Evolutionary conservation across 192 early-diverging fungal species (phyloP).

Genomic region (Dispira parvispora): DNA sequence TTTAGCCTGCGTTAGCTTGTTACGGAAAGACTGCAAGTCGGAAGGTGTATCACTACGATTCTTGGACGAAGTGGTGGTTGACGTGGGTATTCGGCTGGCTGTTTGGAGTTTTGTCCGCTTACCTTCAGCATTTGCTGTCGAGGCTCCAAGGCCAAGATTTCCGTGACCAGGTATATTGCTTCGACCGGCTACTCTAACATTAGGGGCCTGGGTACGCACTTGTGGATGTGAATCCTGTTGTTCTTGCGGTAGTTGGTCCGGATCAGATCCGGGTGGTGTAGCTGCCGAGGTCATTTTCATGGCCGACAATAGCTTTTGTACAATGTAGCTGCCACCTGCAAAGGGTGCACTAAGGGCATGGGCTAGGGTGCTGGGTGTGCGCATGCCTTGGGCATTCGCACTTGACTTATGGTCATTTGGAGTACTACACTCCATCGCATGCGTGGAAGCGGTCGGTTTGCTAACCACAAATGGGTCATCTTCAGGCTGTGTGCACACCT

Average conservation of each 20-base stretch:
- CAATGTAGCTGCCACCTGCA: constrained; percentile 9
- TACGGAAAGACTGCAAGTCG: neutral
- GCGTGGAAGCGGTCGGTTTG: too few species aligned
- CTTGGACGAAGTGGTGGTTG: neutral
- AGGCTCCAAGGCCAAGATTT: neutral
- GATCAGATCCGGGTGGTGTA: neutral
- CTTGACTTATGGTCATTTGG: too few species aligned
- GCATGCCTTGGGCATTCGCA: neutral
- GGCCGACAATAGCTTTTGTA: constrained; percentile 9
- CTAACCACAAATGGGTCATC: too few species aligned
- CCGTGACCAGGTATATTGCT: too few species aligned
- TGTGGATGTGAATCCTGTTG: neutral
- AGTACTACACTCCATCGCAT: too few species aligned
- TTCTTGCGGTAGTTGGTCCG: neutral
- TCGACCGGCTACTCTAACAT: too few species aligned
- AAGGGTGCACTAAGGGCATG: constrained; percentile 7
- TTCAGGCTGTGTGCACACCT: too few species aligned
- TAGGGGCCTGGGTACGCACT: neutral
- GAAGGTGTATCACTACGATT: neutral
- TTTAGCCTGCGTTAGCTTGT: neutral
- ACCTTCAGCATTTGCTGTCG: neutral
- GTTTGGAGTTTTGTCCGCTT: neutral
- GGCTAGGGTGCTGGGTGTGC: constrained; percentile 2
- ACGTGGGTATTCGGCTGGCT: neutral
- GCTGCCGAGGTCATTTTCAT: constrained; percentile 6